Conservation (phyloP, 2,329 filamentous ascomycete genomes). For the Fusarium proliferatum region DNA sequence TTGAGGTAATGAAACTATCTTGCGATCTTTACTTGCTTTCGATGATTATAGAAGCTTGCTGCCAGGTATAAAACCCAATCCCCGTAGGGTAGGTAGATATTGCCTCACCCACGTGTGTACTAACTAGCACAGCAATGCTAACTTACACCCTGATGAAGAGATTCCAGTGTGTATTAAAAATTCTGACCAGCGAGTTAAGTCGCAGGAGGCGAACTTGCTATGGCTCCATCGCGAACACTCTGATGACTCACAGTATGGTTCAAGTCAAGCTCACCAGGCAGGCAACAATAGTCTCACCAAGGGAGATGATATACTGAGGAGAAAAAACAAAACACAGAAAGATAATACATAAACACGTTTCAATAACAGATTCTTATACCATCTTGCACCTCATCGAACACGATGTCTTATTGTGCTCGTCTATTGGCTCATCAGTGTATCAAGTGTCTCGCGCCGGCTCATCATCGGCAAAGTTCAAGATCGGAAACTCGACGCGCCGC, state of each 20-base stretch:
- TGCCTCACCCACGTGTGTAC: background rate
- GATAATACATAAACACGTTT: background rate
- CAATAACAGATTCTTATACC: background rate
- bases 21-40: background rate
- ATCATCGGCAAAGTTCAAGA: constrained; percentile 43
- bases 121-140: background rate
- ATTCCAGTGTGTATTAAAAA: background rate
- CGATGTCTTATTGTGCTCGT: constrained; percentile 24
- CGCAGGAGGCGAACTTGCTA: background rate
- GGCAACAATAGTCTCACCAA: background rate
- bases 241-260: constrained; percentile 21
- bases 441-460: constrained; percentile 39
- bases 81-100: background rate
- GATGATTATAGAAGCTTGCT: background rate
- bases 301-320: background rate
- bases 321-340: background rate
- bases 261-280: background rate
- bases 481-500: constrained; percentile 36
- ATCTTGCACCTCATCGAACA: constrained; percentile 20
- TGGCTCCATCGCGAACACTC: constrained; percentile 8
- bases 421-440: constrained; percentile 26
- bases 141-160: background rate
- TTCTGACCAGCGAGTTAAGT: background rate
- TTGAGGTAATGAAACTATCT: background rate
- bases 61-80: background rate